Base-by-base conservation (phyloP, 1,284 basidiomycete genomes). In the Moesziomyces sp. region DNA sequence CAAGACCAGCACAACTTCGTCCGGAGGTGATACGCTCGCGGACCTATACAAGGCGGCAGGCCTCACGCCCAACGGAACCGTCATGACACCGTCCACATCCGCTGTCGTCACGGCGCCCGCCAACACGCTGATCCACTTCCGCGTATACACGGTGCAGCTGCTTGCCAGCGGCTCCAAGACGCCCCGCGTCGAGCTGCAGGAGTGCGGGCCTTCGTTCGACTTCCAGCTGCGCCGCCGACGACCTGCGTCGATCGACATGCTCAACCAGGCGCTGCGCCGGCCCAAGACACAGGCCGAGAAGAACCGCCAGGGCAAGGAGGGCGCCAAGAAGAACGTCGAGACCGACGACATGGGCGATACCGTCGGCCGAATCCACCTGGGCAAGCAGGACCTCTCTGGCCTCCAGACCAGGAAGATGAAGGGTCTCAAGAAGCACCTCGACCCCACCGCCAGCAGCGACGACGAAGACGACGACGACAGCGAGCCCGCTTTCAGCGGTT, bases 321-420 rank as follows among this genome's bases (percentile, higher is more conserved):
- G 89, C 85, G 94, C 93, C 89, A 97, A 97, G 85, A 86, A 86
- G 80, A 86, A 86, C 66, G 85, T 95, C 84, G 94, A 97, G 87
- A 93, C 94, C 72, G 96, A 99, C 86, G 93, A 94, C 85, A 97
- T 98, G 96, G 96, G 96, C 61, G 94, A 99, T 85, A 86, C 95
- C 85, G 89, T 96, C 73, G 96, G 95, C 49, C 88, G 90, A 65
- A 89, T 99, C 54, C 96, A 98, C 85, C 85, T 99, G 49, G 93
- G 87, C 60, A 92, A 90, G 85, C 96, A 99, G 87, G 93, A 99
- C 85, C 85, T 99, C 76, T 86, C 83, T 74, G 92, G 89, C 86
- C 83, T 99, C 85, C 94, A 97, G 88, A 91, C 90, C 67, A 88
- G 92, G 80, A 95, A 94, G 87, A 94, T 95, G 91, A 95, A 94